Evolutionary conservation across 179 eudicot species (phyloP).

Genomic region (Drosera spatulata): DNA sequence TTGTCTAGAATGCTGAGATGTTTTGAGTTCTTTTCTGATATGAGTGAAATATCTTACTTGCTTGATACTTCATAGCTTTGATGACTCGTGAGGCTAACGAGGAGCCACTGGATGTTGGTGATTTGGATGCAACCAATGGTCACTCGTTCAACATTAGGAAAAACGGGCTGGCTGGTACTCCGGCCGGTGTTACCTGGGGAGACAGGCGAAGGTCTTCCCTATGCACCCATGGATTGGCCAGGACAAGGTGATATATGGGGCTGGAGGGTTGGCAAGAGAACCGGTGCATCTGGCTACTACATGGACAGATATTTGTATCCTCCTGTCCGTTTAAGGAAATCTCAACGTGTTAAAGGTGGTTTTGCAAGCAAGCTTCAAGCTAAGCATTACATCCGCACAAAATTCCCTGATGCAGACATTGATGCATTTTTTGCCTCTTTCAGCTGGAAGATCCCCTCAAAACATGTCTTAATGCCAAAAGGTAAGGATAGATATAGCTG

Average conservation of each 20-base stretch:
- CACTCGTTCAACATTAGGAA: constrained; percentile 21
- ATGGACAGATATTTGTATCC: constrained; percentile 56
- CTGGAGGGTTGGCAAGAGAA: constrained; percentile 58
- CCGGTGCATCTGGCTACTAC: constrained; percentile 34
- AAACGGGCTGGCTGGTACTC: constrained; percentile 44
- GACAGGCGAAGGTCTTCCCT: constrained; percentile 78
- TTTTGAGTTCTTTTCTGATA: too few species aligned
- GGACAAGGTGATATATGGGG: constrained; percentile 84
- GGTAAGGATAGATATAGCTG: constrained; percentile 22
- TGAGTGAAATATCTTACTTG: too few species aligned
- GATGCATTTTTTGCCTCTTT: constrained; percentile 61
- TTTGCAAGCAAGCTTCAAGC: constrained; percentile 57
- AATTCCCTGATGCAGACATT: constrained; percentile 43
- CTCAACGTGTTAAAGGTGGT: constrained; percentile 18
- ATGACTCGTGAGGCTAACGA: constrained; percentile 19
- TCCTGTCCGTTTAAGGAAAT: constrained; percentile 32
- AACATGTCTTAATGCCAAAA: constrained; percentile 20
- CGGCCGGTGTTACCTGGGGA: constrained; percentile 50
- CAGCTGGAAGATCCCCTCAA: constrained; percentile 66
- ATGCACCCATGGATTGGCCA: constrained; percentile 89
- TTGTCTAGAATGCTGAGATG: too few species aligned
- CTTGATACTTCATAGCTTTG: constrained; percentile 5
- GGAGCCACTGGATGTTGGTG: constrained; percentile 59
- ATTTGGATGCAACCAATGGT: constrained; percentile 33
- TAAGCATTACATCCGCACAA: constrained; percentile 26